Evolutionary conservation across 345 rosid species (phyloP), one percentile per base, ranked within the genome.

Genomic region (Sisymbrium irio): DNA sequence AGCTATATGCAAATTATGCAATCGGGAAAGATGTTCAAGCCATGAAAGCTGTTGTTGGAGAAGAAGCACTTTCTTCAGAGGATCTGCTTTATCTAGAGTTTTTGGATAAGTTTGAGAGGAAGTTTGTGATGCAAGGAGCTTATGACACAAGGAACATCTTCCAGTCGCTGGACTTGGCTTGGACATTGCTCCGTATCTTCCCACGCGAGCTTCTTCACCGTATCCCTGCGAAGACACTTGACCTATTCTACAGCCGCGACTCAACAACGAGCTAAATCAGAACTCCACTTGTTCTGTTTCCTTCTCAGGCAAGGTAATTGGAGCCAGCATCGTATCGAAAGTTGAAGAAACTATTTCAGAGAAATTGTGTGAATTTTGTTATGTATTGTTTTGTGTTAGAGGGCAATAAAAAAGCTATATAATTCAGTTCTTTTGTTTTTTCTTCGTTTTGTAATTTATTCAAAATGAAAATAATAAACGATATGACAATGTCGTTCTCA

Each of bases 41-140:
- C 10, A 95, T 95, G 99, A 95, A 95, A 82, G 98, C 97, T 75
- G 99, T 95, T 68, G 99, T 95, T 30, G 99, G 99, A 90, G 99
- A 92, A 74, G 98, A 95, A 90, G 99, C 99, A 22, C 97, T 95
- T 73, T 95, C 99, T 57, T 92, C 97, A 11, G 99, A 92, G 83
- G 99, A 95, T 69, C 82, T 95, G 97, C 87, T 95, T 7, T 95
- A 95, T 69, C 72, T 95, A 78, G 99, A 95, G 84, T 95, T 93
- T 77, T 63, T 95, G 77, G 99, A 95, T 54, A 95, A 95, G 78
- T 95, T 95, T 39, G 99, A 92, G 87, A 88, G 96, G 79, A 95
- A 95, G 77, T 95, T 92, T 71, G 99, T 95, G 7, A 11, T 87
- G 1, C 99, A 95, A 79, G 99, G 99, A 64, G 99, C 99, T 22